Percentiles rank a stretch among this genome's conserved stretches.
Evolutionary conservation across 2,329 filamentous ascomycete genomes (phyloP).

Genomic region (Clarireedia monteithiana): DNA sequence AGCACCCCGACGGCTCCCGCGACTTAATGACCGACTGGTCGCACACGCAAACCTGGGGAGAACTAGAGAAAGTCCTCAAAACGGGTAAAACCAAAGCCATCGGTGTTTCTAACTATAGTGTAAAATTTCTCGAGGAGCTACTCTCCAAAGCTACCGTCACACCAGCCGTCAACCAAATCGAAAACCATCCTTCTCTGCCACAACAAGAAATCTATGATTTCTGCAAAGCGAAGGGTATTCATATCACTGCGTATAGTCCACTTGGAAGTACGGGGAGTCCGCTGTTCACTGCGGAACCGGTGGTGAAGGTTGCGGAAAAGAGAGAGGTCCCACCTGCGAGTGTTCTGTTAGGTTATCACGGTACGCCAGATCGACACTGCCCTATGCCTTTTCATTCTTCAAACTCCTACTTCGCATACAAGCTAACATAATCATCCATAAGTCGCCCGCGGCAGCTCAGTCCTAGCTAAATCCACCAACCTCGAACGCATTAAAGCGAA

Average conservation of each 20-base stretch:
- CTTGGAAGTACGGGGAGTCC: conserved; percentile 31
- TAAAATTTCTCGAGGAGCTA: conserved; percentile 30
- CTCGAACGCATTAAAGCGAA: conserved; percentile 63
- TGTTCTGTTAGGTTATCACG: conserved; percentile 64
- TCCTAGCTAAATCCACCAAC: conserved; percentile 67
- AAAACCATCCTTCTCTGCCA: conserved; percentile 50
- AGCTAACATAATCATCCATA: background rate
- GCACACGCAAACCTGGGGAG: conserved; percentile 71
- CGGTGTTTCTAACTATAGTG: conserved; percentile 37
- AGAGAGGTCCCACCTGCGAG: conserved; percentile 52
- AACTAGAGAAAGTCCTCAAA: conserved; percentile 58
- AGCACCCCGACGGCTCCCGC: conserved; percentile 62
- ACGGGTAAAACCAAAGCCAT: conserved; percentile 47
- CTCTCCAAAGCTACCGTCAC: conserved; percentile 36
- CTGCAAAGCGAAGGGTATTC: conserved; percentile 42
- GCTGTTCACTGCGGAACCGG: conserved; percentile 50
- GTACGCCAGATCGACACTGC: conserved; percentile 36
- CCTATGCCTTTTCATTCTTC: background rate
- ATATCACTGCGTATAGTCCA: conserved; percentile 44
- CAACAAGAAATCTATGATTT: conserved; percentile 45
- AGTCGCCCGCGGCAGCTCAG: conserved; percentile 63
- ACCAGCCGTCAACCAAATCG: conserved; percentile 52
- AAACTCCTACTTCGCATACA: background rate
- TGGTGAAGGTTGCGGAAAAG: conserved; percentile 58
- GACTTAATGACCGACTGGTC: conserved; percentile 64